A percentile compares a stretch with the other conserved stretches of the same genome.
phyloP scores from a whole-genome alignment of 2,329 filamentous ascomycete species.

The Monilinia laxa region DNA sequence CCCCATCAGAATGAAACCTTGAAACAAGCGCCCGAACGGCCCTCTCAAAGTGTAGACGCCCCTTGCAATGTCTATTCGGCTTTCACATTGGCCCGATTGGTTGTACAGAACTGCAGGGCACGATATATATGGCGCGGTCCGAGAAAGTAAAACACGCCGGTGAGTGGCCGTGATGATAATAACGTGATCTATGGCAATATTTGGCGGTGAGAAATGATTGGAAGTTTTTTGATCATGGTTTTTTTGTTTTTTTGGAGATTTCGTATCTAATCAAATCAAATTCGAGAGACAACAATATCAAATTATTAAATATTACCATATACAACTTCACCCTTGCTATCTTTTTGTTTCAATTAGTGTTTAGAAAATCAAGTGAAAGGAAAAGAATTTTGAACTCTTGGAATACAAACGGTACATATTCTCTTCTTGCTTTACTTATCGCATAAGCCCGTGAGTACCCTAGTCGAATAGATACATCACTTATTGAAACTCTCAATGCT shows the following conservation, averaged over 20 bases:
- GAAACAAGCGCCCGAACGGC: conserved; percentile 22
- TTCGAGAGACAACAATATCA: not conserved
- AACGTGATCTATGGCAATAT: conserved; percentile 7
- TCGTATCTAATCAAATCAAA: conserved; percentile 9
- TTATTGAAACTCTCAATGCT: conserved; percentile 7
- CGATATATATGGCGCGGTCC: not conserved
- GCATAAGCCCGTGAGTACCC: conserved; percentile 2
- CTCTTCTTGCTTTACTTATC: not conserved
- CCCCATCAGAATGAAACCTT: conserved; percentile 13
- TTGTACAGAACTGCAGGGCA: not conserved
- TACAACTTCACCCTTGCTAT: not conserved
- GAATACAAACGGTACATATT: not conserved
- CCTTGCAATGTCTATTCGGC: not conserved
- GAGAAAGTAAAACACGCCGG: conserved; percentile 15
- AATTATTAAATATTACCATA: too few species aligned
- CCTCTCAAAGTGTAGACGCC: conserved; percentile 5
- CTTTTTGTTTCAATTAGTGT: not conserved
- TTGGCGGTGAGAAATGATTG: not conserved
- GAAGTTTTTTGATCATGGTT: conserved; percentile 14
- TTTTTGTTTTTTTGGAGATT: not conserved
- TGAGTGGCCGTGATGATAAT: not conserved
- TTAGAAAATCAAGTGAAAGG: not conserved
- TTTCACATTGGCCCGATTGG: conserved; percentile 16
- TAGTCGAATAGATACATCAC: conserved; percentile 2
- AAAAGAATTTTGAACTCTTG: not conserved